A percentile compares a stretch with the other conserved stretches of the same genome.
Evolutionary conservation across 169 alveolate genomes (phyloP).

Genomic region (Perkinsus olseni): DNA sequence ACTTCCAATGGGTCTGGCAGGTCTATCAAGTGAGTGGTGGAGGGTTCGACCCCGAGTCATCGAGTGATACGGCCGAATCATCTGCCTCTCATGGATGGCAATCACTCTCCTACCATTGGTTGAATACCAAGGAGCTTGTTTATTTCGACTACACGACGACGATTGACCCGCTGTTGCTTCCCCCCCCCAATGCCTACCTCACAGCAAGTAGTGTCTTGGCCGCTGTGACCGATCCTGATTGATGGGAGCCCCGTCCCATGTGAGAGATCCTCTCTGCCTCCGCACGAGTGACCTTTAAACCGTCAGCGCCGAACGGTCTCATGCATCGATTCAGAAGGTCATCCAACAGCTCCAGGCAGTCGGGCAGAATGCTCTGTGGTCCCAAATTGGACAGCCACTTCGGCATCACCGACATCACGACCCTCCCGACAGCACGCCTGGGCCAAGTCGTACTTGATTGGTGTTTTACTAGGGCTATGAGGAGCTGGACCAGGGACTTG

Average conservation of each 20-base stretch:
- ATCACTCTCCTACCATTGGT: too few species aligned
- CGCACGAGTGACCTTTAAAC: background rate
- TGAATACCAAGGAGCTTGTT: too few species aligned
- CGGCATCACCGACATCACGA: background rate
- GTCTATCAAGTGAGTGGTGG: too few species aligned
- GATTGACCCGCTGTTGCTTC: too few species aligned
- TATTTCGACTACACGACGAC: too few species aligned
- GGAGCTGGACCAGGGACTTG: background rate
- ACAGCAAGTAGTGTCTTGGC: background rate
- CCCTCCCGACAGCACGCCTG: background rate
- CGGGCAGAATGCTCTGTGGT: background rate
- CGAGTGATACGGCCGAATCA: too few species aligned
- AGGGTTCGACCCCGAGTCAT: too few species aligned
- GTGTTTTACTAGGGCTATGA: background rate
- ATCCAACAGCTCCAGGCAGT: background rate
- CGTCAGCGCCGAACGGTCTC: background rate
- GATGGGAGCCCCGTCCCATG: background rate
- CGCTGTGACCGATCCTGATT: background rate
- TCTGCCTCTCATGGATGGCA: too few species aligned
- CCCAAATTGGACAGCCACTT: background rate
- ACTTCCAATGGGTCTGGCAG: too few species aligned
- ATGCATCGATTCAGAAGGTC: background rate
- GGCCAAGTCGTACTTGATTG: background rate
- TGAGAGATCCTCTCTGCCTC: background rate
- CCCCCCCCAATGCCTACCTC: background rate